Conservation (phyloP, 371 early-diverging fungal species). For the Mucor racemosus region DNA sequence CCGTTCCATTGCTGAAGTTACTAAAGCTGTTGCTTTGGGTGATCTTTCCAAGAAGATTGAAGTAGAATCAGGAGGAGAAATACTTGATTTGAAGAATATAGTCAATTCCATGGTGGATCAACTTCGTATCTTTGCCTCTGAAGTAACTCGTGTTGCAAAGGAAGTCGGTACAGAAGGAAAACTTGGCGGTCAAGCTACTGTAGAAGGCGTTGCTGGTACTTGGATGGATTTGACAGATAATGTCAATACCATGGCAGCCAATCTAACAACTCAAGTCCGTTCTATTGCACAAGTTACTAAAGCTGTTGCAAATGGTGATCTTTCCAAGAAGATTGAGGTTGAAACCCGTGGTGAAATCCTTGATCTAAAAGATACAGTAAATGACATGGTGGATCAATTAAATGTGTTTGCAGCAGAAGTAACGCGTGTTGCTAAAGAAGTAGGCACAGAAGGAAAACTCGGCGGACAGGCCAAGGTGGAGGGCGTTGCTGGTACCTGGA, state of each 20-base stretch:
- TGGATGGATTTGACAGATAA: conserved; percentile 73
- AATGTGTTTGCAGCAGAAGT: conserved; percentile 54
- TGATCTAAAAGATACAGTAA: conserved; percentile 47
- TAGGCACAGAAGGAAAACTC: conserved; percentile 55
- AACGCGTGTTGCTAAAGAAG: conserved; percentile 44
- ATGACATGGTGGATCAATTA: conserved; percentile 33
- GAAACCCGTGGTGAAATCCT: conserved; percentile 56
- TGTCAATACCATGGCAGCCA: conserved; percentile 67
- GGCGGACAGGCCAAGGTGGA: conserved; percentile 59
- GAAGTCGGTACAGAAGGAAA: too few relatives aligned
- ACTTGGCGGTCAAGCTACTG: too few relatives aligned
- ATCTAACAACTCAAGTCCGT: conserved; percentile 64
- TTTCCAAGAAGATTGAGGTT: conserved; percentile 45
- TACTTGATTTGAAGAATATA: conserved; percentile 44
- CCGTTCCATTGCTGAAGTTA: conserved; percentile 51
- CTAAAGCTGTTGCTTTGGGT: conserved; percentile 51
- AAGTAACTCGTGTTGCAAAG: too few relatives aligned
- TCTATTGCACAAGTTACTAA: conserved; percentile 62
- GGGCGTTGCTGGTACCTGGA: conserved; percentile 73
- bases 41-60: conserved; percentile 49
- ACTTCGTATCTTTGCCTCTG: conserved; percentile 37
- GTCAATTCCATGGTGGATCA: conserved; percentile 51
- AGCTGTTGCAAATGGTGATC: conserved; percentile 53
- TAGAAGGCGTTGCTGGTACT: conserved; percentile 38
- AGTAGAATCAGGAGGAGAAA: conserved; percentile 42